Percentiles rank a stretch among this genome's conserved stretches.
These are phyloP conservation scores for Dictyostelium intermedium DNA, from an alignment of 78 protist species.

Conservation along the genomic window DNA sequence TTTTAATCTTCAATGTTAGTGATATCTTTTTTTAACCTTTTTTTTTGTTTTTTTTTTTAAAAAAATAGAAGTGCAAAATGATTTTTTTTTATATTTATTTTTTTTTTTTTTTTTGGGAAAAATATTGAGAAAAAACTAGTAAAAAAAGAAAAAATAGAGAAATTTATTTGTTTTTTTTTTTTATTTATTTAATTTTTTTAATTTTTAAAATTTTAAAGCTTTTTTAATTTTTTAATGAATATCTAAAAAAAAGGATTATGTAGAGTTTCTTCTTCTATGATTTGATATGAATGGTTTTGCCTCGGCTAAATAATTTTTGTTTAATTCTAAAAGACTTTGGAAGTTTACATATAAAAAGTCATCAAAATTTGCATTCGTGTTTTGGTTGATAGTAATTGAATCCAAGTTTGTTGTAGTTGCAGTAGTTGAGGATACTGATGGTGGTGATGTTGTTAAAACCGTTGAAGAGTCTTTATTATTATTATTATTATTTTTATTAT, in stretches of 20 bases:
- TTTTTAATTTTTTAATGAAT: neutral
- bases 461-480: neutral
- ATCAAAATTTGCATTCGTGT: slow-evolving; percentile 21
- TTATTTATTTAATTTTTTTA: too few species aligned
- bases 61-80: too few species aligned
- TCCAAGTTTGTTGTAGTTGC: neutral
- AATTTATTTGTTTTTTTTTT: too few species aligned
- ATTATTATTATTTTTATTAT: neutral
- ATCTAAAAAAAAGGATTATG: too few species aligned
- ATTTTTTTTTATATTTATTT: neutral
- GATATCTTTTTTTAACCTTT: neutral
- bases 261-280: slow-evolving; percentile 59
- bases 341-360: slow-evolving; percentile 71
- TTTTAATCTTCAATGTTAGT: neutral
- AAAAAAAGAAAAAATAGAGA: neutral
- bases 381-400: neutral
- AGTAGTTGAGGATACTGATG: neutral
- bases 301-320: slow-evolving; percentile 53
- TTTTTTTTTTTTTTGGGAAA: neutral
- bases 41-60: neutral
- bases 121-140: neutral
- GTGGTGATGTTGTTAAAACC: neutral
- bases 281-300: slow-evolving; percentile 40
- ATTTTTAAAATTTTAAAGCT: neutral
- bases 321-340: slow-evolving; percentile 63